phyloP scores from a whole-genome alignment of 805 yeast species.

The Kazachstania viticola region DNA sequence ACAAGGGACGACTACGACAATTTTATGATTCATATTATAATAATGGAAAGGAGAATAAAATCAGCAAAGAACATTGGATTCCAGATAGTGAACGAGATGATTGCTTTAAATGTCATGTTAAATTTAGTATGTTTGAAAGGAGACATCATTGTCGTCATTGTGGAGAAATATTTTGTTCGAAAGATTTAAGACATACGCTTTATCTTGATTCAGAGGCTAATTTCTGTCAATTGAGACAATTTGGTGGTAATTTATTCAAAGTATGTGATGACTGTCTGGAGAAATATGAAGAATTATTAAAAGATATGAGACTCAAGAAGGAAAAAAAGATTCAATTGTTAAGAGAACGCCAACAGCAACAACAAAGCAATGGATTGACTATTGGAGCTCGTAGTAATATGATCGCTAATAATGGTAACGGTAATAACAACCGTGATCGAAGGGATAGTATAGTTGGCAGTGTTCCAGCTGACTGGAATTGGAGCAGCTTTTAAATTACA shows the following conservation, averaged over 20 bases:
- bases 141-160: constrained; percentile 80
- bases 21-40: too few species aligned
- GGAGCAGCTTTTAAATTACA: constrained; percentile 60
- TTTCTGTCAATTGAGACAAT: constrained; percentile 21
- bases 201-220: constrained; percentile 49
- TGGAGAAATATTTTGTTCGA: constrained; percentile 69
- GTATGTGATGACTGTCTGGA: constrained; percentile 59
- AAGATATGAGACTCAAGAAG: constrained; percentile 19
- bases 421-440: constrained; percentile 3
- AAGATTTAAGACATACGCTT: constrained; percentile 47
- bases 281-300: constrained; percentile 41
- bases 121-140: constrained; percentile 68
- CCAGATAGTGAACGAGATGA: constrained; percentile 53
- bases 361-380: constrained; percentile 2
- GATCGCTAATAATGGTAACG: constrained; percentile 3
- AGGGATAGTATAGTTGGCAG: constrained; percentile 30
- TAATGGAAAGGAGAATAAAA: constrained; percentile 17
- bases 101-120: constrained; percentile 58
- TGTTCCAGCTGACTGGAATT: constrained; percentile 69
- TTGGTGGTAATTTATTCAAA: constrained; percentile 42
- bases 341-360: constrained; percentile 1
- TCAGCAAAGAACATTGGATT: constrained; percentile 60
- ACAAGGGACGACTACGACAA: constrained; percentile 1
- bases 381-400: too few species aligned
- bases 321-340: constrained; percentile 2